A percentile compares a stretch with the other conserved stretches of the same genome.
phyloP scores from a whole-genome alignment of 345 rosid species.

The Eucalyptus coolabah region DNA sequence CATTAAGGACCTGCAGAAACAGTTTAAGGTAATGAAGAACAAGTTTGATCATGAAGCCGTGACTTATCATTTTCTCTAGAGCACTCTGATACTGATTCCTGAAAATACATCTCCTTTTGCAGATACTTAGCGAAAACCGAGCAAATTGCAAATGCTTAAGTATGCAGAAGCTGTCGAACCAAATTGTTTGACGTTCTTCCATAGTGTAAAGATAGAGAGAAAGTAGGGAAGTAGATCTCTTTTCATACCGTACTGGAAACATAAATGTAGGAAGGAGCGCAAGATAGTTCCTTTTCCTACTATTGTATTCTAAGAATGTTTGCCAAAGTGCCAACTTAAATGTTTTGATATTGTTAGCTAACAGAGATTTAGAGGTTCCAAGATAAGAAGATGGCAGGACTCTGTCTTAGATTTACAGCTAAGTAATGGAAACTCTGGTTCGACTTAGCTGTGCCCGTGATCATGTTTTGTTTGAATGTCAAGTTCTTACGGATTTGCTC shows the following conservation, averaged over 20 bases:
- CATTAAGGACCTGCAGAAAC: conserved; percentile 88
- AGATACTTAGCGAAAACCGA: conserved; percentile 43
- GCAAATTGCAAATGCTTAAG: conserved; percentile 56
- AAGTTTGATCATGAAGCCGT: background rate
- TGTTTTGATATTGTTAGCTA: background rate
- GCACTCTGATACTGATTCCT: background rate
- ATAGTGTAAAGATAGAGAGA: background rate
- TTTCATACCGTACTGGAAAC: background rate
- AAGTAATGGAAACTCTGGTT: background rate
- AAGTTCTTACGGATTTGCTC: background rate
- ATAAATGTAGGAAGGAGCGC: background rate
- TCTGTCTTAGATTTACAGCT: background rate
- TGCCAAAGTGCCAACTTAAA: background rate
- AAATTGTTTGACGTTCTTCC: conserved; percentile 4
- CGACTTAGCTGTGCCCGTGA: background rate
- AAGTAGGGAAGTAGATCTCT: background rate
- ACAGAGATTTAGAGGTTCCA: background rate
- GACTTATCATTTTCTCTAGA: background rate
- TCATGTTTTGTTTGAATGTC: background rate
- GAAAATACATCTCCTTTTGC: background rate
- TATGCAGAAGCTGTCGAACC: conserved; percentile 10
- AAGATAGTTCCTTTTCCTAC: background rate
- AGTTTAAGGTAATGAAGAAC: conserved; percentile 43
- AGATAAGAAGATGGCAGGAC: background rate
- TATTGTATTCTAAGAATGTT: background rate